Evolutionary conservation across 2,329 filamentous ascomycete species (phyloP), one percentile per base, ranked within the genome.

Genomic region (Colletotrichum salicis): DNA sequence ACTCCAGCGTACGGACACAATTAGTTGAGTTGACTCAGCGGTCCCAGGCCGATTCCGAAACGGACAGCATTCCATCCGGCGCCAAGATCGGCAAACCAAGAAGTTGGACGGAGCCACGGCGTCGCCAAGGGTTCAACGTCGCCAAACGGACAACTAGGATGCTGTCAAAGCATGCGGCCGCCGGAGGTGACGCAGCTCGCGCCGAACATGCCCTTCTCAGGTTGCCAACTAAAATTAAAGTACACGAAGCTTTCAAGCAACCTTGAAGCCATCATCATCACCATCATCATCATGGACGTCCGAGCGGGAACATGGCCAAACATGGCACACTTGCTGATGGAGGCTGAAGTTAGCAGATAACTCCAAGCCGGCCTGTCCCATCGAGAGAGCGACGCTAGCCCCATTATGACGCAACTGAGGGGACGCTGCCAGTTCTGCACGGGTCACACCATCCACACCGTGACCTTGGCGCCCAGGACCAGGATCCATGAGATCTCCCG

Each of bases 361-460:
- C 37, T 54, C 19, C 35, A 59, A 69, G 58, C 69, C 27, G 45
- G 65, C 33, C 59, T 59, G 59, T 59, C 59, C 69, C 65, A 48
- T 64, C 54, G 48, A 54, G 24, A 35, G 27, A 45, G 54, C 24
- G 27, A 58, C 29, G 29, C 33, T 27, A 54, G 69, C 24, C 59
- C 69, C 69, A 64, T 58, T 71, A 69, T 71, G 69, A 71, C 69
- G 69, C 69, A 71, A 71, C 56, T 69, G 69, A 71, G 59, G 69
- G 59, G 69, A 71, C 65, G 58, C 55, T 64, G 69, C 59, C 65
- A 69, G 41, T 55, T 64, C 69, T 69, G 65, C 69, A 71, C 52
- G 64, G 59, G 69, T 69, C 65, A 68, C 59, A 69, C 64, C 54
- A 63, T 63, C 58, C 69, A 64, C 69, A 64, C 64, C 19, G 64